A percentile compares a stretch with the other conserved stretches of the same genome.
Conservation (phyloP, 805 yeast species). For the Lachancea fermentati region DNA sequence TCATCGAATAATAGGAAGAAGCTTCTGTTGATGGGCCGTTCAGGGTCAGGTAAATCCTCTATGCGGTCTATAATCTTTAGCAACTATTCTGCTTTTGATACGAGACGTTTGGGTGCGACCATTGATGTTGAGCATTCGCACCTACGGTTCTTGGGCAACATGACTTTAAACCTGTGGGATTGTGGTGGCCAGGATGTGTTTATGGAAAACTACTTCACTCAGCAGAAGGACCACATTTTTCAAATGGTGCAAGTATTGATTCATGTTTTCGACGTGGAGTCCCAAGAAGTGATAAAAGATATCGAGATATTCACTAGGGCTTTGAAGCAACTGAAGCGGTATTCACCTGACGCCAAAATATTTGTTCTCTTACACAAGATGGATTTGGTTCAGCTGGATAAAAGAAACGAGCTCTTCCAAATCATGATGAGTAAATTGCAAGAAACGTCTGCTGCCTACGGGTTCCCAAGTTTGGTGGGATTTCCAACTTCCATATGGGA, state of each 20-base stretch:
- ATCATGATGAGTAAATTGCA: conserved; percentile 80
- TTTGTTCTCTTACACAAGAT: conserved; percentile 91
- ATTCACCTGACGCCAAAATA: conserved; percentile 85
- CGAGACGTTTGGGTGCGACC: conserved; percentile 92
- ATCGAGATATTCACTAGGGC: conserved; percentile 87
- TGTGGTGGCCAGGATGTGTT: conserved; percentile 98
- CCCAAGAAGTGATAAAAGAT: conserved; percentile 86
- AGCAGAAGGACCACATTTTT: conserved; percentile 87
- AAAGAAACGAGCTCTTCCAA: conserved; percentile 74
- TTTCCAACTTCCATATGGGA: conserved; percentile 98
- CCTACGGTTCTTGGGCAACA: conserved; percentile 83
- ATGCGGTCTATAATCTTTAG: conserved; percentile 95
- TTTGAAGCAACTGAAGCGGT: conserved; percentile 71
- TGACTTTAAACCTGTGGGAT: conserved; percentile 95
- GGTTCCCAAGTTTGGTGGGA: conserved; percentile 63
- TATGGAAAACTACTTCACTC: conserved; percentile 87
- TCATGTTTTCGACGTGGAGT: conserved; percentile 94
- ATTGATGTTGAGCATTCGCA: conserved; percentile 98
- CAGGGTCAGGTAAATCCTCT: conserved; percentile 96
- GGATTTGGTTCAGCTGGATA: conserved; percentile 88
- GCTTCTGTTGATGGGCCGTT: conserved; percentile 75
- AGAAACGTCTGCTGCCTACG: conserved; percentile 63
- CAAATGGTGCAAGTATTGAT: conserved; percentile 93
- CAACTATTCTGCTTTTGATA: conserved; percentile 94
- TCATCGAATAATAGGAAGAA: conserved; percentile 47